These are phyloP conservation scores for Penicillium concentricum DNA, from an alignment of 2,329 filamentous ascomycete genomes.

Conservation along the genomic window DNA sequence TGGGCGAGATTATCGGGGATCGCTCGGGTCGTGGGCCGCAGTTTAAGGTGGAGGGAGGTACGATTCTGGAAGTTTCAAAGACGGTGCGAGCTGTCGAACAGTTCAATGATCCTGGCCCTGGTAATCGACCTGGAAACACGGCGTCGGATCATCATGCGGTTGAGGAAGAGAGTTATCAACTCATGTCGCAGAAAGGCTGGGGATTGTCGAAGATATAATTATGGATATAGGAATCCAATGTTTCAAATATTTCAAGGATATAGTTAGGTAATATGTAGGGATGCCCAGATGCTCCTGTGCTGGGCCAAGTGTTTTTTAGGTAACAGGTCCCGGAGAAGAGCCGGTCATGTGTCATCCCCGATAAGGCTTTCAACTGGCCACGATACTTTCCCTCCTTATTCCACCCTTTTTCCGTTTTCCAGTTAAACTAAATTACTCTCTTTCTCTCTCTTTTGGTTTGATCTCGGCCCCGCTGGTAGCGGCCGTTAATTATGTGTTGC, in stretches of 20 bases:
- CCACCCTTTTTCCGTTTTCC: neutral
- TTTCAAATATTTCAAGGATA: neutral
- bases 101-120: conserved; percentile 56
- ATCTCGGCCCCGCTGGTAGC: conserved; percentile 22
- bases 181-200: conserved; percentile 52
- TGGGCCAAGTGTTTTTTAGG: neutral
- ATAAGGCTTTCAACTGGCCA: conserved; percentile 1
- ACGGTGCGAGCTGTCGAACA: conserved; percentile 52
- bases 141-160: conserved; percentile 43
- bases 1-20: conserved; percentile 38
- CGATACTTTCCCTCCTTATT: conserved; percentile 3
- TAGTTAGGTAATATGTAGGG: neutral
- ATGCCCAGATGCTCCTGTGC: neutral
- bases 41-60: conserved; percentile 48
- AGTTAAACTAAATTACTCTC: conserved; percentile 1
- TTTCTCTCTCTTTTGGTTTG: conserved; percentile 4
- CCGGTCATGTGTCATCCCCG: conserved; percentile 8
- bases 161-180: conserved; percentile 51
- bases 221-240: neutral
- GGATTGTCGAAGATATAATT: conserved; percentile 37
- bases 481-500: conserved; percentile 30
- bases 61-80: conserved; percentile 57
- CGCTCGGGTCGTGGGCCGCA: conserved; percentile 28
- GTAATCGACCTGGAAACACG: conserved; percentile 46
- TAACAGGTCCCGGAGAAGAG: neutral